A percentile compares a stretch with the other conserved stretches of the same genome.
phyloP scores from a whole-genome alignment of 768 basidiomycete genomes.

The Symmetrospora coprosmae region DNA sequence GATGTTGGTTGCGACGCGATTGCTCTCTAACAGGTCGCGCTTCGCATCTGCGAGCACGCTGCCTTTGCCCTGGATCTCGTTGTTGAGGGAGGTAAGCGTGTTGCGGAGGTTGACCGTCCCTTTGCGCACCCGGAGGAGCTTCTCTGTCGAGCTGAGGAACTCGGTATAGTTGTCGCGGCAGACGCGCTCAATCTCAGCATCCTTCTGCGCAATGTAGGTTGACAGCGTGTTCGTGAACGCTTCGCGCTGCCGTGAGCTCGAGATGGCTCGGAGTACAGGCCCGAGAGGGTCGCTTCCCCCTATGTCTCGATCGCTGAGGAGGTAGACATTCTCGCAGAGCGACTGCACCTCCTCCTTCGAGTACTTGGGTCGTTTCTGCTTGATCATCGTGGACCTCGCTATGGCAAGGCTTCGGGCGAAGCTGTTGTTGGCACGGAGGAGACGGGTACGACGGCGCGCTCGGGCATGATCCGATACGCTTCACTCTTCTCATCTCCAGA shows the following conservation, averaged over 20 bases:
- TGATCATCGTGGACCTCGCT: too few species aligned
- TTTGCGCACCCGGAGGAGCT: conserved; percentile 83
- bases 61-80: conserved; percentile 75
- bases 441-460: too few species aligned
- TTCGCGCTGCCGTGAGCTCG: conserved; percentile 47
- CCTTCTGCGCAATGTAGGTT: conserved; percentile 81
- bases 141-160: conserved; percentile 93
- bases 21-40: conserved; percentile 68
- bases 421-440: too few species aligned
- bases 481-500: too few species aligned
- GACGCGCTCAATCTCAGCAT: conserved; percentile 87
- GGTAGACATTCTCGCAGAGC: conserved; percentile 12
- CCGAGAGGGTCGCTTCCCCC: conserved; percentile 16
- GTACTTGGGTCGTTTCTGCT: not conserved
- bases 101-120: conserved; percentile 89
- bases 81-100: conserved; percentile 75
- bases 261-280: conserved; percentile 17
- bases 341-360: not conserved
- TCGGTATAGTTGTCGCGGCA: conserved; percentile 88
- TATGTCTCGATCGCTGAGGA: not conserved
- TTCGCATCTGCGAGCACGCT: conserved; percentile 42
- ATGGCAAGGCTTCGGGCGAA: too few species aligned
- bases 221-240: conserved; percentile 72
- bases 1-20: conserved; percentile 81
- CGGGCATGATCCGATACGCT: too few species aligned